Evolutionary conservation across 2,329 filamentous ascomycete species (phyloP), one percentile per base, ranked within the genome.

Genomic region (Stenocarpella maydis): DNA sequence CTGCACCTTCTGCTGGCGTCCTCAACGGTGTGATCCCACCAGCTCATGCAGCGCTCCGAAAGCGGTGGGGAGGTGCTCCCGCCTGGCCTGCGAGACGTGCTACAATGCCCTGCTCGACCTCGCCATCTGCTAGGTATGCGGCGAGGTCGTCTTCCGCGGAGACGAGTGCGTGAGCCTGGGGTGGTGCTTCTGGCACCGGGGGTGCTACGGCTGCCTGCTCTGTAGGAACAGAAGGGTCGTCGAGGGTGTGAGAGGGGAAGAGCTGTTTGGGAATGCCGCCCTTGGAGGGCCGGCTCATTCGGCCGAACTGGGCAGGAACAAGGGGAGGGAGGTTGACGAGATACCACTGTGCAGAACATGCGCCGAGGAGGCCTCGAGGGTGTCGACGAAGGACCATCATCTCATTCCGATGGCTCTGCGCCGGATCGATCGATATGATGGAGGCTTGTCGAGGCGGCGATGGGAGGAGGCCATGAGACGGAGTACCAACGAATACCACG

Each of bases 181-280:
- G 0, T 88, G 84, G 86, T 88, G 85, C 73, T 89, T 89, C 74
- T 89, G 86, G 87, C 87, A 89, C 74, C 79, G 81, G 47, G 80
- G 77, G 0, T 89, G 86, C 75, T 89, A 87, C 75, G 86, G 86
- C 19, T 89, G 86, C 74, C 74, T 89, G 71, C 77, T 88, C 47
- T 88, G 80, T 69, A 84, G 86, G 21, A 82, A 76, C 68, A 79
- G 77, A 70, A 72, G 77, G 15, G 75, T 84, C 3, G 78, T 80
- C 26, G 74, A 74, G 24, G 82, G 80, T 2, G 74, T 80, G 24
- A 73, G 71, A 2, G 70, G 84, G 1, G 69, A 71, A 63, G 78
- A 82, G 9, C 71, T 84, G 71, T 83, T 78, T 67, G 69, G 28
- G 1, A 73, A 72, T n/a, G 65, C 52, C 17, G 43, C 43, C 67